Evolutionary conservation across 2,329 filamentous ascomycete genomes (phyloP), one percentile per base, ranked within the genome.

Genomic region (Curvularia hawaiiensis): DNA sequence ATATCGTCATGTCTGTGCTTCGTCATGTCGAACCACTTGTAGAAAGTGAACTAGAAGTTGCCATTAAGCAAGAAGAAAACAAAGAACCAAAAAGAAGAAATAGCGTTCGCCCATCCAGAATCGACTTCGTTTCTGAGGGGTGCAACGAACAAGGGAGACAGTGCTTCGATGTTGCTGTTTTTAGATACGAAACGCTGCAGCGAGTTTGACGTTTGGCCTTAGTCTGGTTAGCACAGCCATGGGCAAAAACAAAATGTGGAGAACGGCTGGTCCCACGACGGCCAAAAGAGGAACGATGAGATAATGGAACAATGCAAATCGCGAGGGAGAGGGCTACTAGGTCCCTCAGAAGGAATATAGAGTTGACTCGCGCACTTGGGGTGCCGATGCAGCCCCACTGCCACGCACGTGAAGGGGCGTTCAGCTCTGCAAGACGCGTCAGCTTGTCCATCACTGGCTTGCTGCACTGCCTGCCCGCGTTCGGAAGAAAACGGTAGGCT

Each of bases 1-100:
- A 63, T 22, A 28, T 41, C 48, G 24, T 63, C 54, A 16, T 43
- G 44, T 50, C 46, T 50, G 33, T 33, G 45, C 51, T 58, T 58
- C 55, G 50, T 58, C 26, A 46, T 33, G 26, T 20, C 9, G 28
- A 40, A 50, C 4, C 14, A 35, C 33, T 16, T 16, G 33, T 2
- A 38, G 4, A 38, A 38, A 18, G 16, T 8, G 6, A 38, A 18
- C 16, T 38, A 7, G 7, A 38, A 12, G 14, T 26, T 26, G 12
- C 40, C 20, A 24, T 24, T 16, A 8, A 26, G 5, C 12, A 24
- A 43, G 39, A 43, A 11, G 30, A 26, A 43, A 43, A 28, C 26
- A 28, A 26, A 26, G 26, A 8, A 1, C 16, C 40, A 18, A 24
- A 22, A 47, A 47, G 41, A 44, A 44, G 41, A 44, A 38, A 38